phyloP scores from a whole-genome alignment of 2,329 filamentous ascomycete genomes.

The Metarhizium humberi region DNA sequence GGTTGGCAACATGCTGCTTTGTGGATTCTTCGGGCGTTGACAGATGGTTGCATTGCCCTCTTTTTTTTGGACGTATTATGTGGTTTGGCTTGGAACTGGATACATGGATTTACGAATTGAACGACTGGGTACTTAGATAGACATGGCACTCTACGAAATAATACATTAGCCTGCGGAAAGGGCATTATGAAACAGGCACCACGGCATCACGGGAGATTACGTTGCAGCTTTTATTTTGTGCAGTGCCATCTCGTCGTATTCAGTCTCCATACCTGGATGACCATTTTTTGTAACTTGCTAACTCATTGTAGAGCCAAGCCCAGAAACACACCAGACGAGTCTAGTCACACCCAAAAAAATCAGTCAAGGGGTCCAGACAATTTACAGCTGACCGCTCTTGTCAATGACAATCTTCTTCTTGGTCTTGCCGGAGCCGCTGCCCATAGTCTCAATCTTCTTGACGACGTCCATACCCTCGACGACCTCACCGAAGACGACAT shows the following conservation, averaged over 20 bases:
- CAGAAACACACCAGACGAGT: not conserved
- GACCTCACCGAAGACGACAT: conserved; percentile 80
- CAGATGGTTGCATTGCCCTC: not conserved
- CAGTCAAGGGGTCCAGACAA: not conserved
- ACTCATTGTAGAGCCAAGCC: not conserved
- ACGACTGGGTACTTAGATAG: not conserved
- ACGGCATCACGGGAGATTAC: not conserved
- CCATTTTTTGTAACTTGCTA: not conserved
- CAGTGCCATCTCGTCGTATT: not conserved
- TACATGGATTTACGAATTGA: not conserved
- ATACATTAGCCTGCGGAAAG: not conserved
- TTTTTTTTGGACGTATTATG: not conserved
- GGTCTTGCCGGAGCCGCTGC: conserved; percentile 41
- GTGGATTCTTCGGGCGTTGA: not conserved
- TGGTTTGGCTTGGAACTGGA: not conserved
- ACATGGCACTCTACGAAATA: not conserved
- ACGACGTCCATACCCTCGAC: conserved; percentile 40
- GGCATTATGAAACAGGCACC: not conserved
- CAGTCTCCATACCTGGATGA: not conserved
- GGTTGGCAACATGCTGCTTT: not conserved
- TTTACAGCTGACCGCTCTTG: conserved; percentile 39
- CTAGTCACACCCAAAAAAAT: not conserved
- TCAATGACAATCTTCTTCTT: conserved; percentile 49
- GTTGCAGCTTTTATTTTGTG: not conserved
- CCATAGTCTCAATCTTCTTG: conserved; percentile 52